Percentiles rank a stretch among this genome's conserved stretches.
These are phyloP conservation scores for Sungouiozyma ichnusensis DNA, from an alignment of 805 yeast species.

Conservation along the genomic window DNA sequence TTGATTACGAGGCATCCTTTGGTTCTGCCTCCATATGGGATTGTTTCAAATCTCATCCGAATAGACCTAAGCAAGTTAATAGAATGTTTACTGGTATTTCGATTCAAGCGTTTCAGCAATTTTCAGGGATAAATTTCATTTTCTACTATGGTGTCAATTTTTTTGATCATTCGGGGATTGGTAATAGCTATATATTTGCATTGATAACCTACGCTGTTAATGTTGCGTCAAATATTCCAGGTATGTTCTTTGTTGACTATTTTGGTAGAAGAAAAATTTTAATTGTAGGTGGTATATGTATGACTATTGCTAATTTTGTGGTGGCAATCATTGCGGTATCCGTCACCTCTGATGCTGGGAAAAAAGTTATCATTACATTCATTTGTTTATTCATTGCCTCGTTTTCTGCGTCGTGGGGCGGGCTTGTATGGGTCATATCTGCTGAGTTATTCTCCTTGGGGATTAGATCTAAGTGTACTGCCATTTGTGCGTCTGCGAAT, in stretches of 20 bases:
- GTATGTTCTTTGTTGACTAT: conserved; percentile 65
- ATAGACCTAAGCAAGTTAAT: conserved; percentile 45
- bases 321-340: conserved; percentile 56
- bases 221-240: conserved; percentile 73
- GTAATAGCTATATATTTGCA: conserved; percentile 58
- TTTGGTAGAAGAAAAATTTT: conserved; percentile 70
- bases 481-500: conserved; percentile 69
- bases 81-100: conserved; percentile 56
- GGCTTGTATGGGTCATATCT: conserved; percentile 65
- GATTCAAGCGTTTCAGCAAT: conserved; percentile 75
- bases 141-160: conserved; percentile 83
- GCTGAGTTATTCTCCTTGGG: conserved; percentile 61
- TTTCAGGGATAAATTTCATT: conserved; percentile 82
- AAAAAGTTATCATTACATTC: conserved; percentile 47
- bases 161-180: conserved; percentile 55
- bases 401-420: conserved; percentile 80
- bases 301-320: conserved; percentile 54
- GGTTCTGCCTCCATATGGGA: conserved; percentile 42
- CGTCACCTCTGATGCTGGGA: conserved; percentile 35
- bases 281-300: conserved; percentile 63
- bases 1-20: conserved; percentile 55
- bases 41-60: conserved; percentile 47
- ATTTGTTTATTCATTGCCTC: conserved; percentile 65
- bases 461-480: conserved; percentile 66
- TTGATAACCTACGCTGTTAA: conserved; percentile 74